These are phyloP conservation scores for Pneumocystis canis DNA, from an alignment of 1,139 yeast species.

Conservation along the genomic window DNA sequence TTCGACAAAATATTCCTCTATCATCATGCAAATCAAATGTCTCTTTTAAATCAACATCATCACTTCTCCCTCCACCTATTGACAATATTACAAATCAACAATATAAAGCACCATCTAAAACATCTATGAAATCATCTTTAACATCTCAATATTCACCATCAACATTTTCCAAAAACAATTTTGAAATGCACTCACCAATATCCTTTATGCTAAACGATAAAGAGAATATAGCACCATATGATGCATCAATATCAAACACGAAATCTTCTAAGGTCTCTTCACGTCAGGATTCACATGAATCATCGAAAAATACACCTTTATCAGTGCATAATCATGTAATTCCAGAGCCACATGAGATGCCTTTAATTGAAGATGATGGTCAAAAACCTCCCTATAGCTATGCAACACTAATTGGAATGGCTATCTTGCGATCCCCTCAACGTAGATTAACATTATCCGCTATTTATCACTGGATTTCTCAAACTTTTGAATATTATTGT, in stretches of 20 bases:
- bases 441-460: constrained; percentile 75
- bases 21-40: neutral
- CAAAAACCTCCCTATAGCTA: constrained; percentile 85
- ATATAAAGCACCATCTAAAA: neutral
- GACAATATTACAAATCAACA: neutral
- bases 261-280: neutral
- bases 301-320: neutral
- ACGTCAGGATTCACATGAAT: neutral
- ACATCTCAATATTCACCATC: neutral
- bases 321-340: neutral
- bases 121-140: neutral
- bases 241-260: neutral
- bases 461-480: constrained; percentile 85
- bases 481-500: constrained; percentile 69
- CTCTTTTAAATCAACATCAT: neutral
- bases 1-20: neutral
- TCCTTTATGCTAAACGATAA: neutral
- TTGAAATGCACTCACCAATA: neutral
- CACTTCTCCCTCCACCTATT: neutral
- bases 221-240: neutral
- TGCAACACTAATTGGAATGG: constrained; percentile 88
- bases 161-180: neutral
- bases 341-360: constrained; percentile 3
- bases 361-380: constrained; percentile 27
- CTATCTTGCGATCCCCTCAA: constrained; percentile 70